Evolutionary conservation across 2,329 filamentous ascomycete genomes (phyloP).

Genomic region (Zymoseptoria ardabiliae): DNA sequence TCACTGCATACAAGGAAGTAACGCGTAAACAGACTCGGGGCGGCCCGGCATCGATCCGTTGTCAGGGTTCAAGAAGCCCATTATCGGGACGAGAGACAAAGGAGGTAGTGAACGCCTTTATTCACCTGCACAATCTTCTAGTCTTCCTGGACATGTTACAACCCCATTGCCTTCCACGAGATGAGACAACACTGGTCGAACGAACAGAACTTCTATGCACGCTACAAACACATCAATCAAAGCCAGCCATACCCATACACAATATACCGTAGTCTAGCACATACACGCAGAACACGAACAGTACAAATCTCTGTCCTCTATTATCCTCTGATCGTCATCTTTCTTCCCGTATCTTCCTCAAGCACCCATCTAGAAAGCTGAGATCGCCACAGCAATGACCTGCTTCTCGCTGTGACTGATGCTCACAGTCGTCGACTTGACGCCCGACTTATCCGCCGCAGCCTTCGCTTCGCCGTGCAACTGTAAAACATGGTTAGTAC

Average conservation of each 20-base stretch:
- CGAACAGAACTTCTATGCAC: not conserved
- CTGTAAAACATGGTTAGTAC: conserved; percentile 41
- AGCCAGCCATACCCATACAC: not conserved
- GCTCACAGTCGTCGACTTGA: conserved; percentile 83
- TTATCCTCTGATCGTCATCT: not conserved
- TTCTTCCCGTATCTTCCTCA: not conserved
- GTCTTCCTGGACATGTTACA: not conserved
- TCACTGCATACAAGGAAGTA: not conserved
- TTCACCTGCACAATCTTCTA: not conserved
- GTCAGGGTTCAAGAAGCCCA: not conserved
- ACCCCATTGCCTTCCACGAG: not conserved
- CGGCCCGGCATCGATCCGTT: not conserved
- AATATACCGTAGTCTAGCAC: not conserved
- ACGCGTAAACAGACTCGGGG: not conserved
- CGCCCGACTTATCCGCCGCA: conserved; percentile 76
- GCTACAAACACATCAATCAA: not conserved
- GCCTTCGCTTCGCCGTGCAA: conserved; percentile 77
- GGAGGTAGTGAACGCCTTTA: not conserved
- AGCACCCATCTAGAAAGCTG: conserved; percentile 21
- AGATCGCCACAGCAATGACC: conserved; percentile 77
- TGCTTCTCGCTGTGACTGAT: conserved; percentile 94
- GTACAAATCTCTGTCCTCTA: not conserved
- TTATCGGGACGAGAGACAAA: too few relatives aligned
- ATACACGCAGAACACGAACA: not conserved
- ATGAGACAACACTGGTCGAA: not conserved